A percentile compares a stretch with the other conserved stretches of the same genome.
Evolutionary conservation across 2,329 filamentous ascomycete species (phyloP).

Genomic region (Penicillium verrucosum): DNA sequence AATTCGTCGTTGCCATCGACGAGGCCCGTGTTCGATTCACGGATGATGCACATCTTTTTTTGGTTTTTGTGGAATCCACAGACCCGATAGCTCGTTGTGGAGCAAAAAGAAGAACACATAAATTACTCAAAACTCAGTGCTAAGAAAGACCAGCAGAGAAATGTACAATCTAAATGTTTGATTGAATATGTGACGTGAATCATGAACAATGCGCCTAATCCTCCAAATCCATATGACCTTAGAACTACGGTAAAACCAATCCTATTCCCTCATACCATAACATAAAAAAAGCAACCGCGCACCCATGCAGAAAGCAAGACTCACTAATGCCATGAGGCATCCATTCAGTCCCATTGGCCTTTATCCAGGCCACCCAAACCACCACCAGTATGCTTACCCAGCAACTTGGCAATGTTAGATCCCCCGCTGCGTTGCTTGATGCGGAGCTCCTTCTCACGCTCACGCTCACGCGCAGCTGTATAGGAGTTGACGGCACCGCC

Average conservation of each 20-base stretch:
- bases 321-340: neutral
- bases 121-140: neutral
- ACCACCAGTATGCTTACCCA: conserved; percentile 39
- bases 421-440: conserved; percentile 47
- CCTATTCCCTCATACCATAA: neutral
- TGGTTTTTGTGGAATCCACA: neutral
- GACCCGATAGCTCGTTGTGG: neutral
- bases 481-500: conserved; percentile 58
- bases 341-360: conserved; percentile 42
- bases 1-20: conserved; percentile 47
- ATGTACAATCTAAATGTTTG: neutral
- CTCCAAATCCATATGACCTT: neutral
- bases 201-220: neutral
- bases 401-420: conserved; percentile 35
- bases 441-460: conserved; percentile 54
- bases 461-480: conserved; percentile 54
- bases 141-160: neutral
- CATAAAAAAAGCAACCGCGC: neutral
- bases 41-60: conserved; percentile 31
- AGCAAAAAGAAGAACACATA: neutral
- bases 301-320: neutral
- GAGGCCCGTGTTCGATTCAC: conserved; percentile 49
- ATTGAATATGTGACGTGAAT: neutral
- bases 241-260: neutral
- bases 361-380: conserved; percentile 37